Base-by-base conservation (phyloP, 306 rosid species). In the Medicago ruthenica region DNA sequence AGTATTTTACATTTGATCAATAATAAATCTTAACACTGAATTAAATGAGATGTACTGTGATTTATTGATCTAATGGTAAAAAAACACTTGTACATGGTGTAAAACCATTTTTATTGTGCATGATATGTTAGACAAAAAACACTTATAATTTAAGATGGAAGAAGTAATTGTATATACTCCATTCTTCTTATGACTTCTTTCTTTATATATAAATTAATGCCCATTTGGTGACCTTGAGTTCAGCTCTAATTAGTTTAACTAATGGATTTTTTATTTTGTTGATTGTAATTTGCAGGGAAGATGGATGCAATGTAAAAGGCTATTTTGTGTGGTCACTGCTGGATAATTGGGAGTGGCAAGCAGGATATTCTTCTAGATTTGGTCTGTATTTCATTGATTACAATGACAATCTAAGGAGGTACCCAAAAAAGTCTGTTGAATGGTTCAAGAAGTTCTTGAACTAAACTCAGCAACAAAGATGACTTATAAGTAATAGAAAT, bases 341-440 rank as follows among this genome's bases (percentile, higher is more conserved):
- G 74, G 97, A 91, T 81, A 91, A 93, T 13, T 93, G 93, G 96
- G 98, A 91, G 50, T 93, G 97, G 96, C 73, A 81, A 44, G 85
- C 92, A 48, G 97, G 98, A 65, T 93, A 69, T 75, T 67, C 85
- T 51, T 91, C 96, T 3, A 85, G 98, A 72, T 91, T 93, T 86
- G 98, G 98, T 61, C 83, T 93, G 14, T 89, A 83, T 55, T 93
- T 81, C 16, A 72, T 93, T 77, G 97, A 93, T 76, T 91, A 85
- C 70, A 88, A 79, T 5, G 90, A 93, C 81, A 85, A 89, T 75
- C 72, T 86, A 68, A 91, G 79, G 87, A 91, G 98, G 83, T 87
- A 85, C 82, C 93, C 97, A 0, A 93, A 93, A 84, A 53, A 84
- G 3, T 91, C 92, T 2, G 93, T 76, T 16, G 64, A 83, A 41